A percentile compares a stretch with the other conserved stretches of the same genome.
These are phyloP conservation scores for Mycena belliarum DNA, from an alignment of 768 basidiomycete genomes.

Conservation along the genomic window DNA sequence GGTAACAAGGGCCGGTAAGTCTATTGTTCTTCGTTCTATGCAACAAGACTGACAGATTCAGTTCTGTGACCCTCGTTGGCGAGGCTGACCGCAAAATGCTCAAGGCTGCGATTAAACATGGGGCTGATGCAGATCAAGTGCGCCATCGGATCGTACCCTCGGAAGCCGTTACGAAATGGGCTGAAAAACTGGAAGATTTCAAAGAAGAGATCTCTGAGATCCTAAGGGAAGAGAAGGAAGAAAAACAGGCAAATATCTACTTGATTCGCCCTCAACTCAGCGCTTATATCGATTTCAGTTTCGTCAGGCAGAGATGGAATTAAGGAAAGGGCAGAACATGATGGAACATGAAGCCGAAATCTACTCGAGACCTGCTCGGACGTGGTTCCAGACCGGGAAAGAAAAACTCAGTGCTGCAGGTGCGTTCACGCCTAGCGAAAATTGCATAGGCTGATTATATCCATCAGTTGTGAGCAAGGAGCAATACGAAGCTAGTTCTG, in stretches of 20 bases:
- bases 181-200: constrained; percentile 63
- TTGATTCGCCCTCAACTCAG: neutral
- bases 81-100: constrained; percentile 96
- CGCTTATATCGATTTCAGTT: constrained; percentile 46
- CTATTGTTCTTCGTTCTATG: neutral
- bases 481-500: constrained; percentile 64
- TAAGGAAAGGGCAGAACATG: constrained; percentile 94
- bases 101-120: constrained; percentile 92
- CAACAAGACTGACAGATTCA: constrained; percentile 30
- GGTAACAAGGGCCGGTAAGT: constrained; percentile 88
- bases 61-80: constrained; percentile 93
- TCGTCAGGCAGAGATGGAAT: constrained; percentile 91
- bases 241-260: constrained; percentile 68
- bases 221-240: constrained; percentile 90
- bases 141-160: constrained; percentile 85
- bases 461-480: constrained; percentile 70
- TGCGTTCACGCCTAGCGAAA: constrained; percentile 30
- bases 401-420: constrained; percentile 84
- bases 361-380: constrained; percentile 87
- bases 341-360: constrained; percentile 93
- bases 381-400: constrained; percentile 95
- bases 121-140: constrained; percentile 74
- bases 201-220: constrained; percentile 80
- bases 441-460: constrained; percentile 5
- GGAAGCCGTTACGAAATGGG: constrained; percentile 73